These are phyloP conservation scores for Phytopythium litorale DNA, from an alignment of 352 stramenopile species.

Conservation along the genomic window DNA sequence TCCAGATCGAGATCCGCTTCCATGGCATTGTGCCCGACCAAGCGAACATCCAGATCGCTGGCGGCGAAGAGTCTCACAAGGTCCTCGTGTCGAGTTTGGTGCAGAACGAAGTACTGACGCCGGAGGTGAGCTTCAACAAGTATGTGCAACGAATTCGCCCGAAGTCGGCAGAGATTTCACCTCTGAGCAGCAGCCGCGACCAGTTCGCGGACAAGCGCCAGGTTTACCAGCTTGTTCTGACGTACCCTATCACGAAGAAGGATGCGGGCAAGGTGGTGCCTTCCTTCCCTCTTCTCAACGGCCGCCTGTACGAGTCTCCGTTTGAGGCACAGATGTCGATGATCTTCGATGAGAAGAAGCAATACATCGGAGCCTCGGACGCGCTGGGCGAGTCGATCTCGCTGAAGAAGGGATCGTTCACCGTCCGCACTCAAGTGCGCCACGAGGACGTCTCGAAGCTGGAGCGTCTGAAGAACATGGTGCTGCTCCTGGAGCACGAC, in stretches of 20 bases:
- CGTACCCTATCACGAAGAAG: constrained; percentile 88
- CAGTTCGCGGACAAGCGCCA: constrained; percentile 79
- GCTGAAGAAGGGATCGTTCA: constrained; percentile 85
- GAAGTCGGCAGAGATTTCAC: constrained; percentile 66
- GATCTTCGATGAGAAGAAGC: constrained; percentile 94
- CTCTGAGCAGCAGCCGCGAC: constrained; percentile 80
- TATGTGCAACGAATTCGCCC: constrained; percentile 84
- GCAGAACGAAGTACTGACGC: constrained; percentile 73
- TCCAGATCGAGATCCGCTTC: constrained; percentile 84
- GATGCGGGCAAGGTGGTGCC: constrained; percentile 83
- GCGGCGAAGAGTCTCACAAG: constrained; percentile 68
- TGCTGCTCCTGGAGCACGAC: constrained; percentile 67
- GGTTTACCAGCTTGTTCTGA: constrained; percentile 88
- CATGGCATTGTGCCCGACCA: constrained; percentile 77
- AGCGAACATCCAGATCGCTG: constrained; percentile 47
- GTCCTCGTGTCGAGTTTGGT: constrained; percentile 71
- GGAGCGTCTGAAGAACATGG: constrained; percentile 78
- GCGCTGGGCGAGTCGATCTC: constrained; percentile 77
- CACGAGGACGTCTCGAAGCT: constrained; percentile 83
- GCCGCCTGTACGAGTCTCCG: constrained; percentile 90
- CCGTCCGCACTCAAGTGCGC: constrained; percentile 68
- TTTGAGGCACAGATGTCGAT: constrained; percentile 93
- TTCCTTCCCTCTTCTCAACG: constrained; percentile 73
- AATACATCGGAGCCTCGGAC: constrained; percentile 84
- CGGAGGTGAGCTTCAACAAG: constrained; percentile 73